Evolutionary conservation across 1,284 basidiomycete genomes (phyloP).

Genomic region (Trichosporon sp.): DNA sequence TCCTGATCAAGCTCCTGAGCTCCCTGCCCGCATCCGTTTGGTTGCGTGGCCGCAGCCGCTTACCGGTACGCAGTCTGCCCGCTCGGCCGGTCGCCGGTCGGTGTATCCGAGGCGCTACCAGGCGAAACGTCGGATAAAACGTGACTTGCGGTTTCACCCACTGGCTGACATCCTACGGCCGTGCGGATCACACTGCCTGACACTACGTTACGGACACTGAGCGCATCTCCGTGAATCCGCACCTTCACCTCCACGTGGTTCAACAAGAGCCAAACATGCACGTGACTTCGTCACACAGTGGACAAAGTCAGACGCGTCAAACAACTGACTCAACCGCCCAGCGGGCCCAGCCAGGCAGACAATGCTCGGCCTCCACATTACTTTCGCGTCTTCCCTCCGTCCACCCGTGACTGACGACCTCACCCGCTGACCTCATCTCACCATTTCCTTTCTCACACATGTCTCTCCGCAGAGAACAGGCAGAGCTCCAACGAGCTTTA

Average conservation of each 20-base stretch:
- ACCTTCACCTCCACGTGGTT: not conserved
- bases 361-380: not conserved
- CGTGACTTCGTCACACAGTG: not conserved
- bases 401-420: not conserved
- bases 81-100: not conserved
- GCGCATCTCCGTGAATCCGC: not conserved
- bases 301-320: constrained; percentile 2
- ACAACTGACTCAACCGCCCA: constrained; percentile 19
- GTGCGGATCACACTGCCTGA: too few species aligned
- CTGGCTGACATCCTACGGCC: not conserved
- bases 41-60: not conserved
- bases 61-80: too few species aligned
- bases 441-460: constrained; percentile 14
- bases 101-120: not conserved
- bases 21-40: not conserved
- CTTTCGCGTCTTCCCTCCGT: not conserved
- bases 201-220: not conserved
- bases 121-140: constrained; percentile 6
- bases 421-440: constrained; percentile 1
- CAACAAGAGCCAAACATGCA: not conserved
- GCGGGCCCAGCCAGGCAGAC: not conserved
- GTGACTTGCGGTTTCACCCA: not conserved
- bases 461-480: constrained; percentile 45
- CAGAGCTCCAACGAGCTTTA: constrained; percentile 47
- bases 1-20: not conserved